phyloP scores from a whole-genome alignment of 2,329 filamentous ascomycete genomes.

The Botryosphaeria dothidea region DNA sequence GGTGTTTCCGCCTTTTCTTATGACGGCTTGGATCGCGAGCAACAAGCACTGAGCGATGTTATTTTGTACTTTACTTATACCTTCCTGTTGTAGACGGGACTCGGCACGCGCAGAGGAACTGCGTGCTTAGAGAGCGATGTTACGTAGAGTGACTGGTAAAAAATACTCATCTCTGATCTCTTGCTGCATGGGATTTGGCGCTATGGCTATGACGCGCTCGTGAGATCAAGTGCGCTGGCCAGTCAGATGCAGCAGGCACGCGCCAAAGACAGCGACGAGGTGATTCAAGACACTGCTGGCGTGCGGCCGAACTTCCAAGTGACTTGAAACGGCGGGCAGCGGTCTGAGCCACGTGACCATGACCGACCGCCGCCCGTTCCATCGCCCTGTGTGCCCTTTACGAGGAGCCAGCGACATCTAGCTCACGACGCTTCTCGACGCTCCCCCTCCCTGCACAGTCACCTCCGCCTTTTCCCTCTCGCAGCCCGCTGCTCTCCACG shows the following conservation, averaged over 20 bases:
- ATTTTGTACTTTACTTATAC: constrained; percentile 12
- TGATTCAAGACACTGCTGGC: background rate
- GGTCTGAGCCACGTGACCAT: background rate
- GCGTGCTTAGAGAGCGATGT: background rate
- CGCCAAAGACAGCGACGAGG: background rate
- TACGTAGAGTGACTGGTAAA: constrained; percentile 1
- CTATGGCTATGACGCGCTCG: background rate
- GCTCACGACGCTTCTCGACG: constrained; percentile 17
- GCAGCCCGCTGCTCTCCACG: constrained; percentile 14
- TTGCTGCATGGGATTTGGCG: background rate
- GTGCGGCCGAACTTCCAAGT: background rate
- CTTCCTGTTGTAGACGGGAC: constrained; percentile 8
- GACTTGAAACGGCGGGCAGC: background rate
- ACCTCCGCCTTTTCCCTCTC: constrained; percentile 21
- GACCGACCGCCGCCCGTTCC: background rate
- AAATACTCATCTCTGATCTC: constrained; percentile 1
- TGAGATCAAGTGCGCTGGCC: constrained; percentile 1
- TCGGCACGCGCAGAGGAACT: background rate
- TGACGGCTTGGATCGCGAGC: background rate
- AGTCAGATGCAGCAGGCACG: constrained; percentile 5
- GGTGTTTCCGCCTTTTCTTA: background rate
- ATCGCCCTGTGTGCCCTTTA: constrained; percentile 5
- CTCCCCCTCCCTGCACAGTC: constrained; percentile 15
- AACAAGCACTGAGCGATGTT: background rate
- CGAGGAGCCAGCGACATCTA: constrained; percentile 26